Conservation (phyloP, 768 basidiomycete genomes). For the Amanita phalloides region DNA sequence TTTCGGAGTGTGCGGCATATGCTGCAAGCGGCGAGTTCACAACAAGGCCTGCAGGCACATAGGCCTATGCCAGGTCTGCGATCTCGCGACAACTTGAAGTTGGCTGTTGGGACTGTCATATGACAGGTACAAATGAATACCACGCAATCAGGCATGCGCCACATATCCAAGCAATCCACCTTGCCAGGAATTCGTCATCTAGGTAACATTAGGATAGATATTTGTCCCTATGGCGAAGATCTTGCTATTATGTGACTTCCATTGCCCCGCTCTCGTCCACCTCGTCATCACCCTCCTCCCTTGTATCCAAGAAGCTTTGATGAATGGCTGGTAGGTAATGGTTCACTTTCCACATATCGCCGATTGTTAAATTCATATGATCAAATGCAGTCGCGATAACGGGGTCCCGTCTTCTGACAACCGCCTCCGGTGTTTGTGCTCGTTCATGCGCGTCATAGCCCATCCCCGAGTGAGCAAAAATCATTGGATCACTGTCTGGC, state of each 20-base stretch:
- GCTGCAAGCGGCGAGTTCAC: no score
- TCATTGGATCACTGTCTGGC: slow-evolving; percentile 5
- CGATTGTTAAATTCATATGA: slow-evolving; percentile 56
- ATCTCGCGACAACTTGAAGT: no score
- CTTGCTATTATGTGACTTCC: not conserved
- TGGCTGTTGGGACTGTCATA: no score
- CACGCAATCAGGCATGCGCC: no score
- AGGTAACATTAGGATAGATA: no score
- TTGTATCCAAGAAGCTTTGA: slow-evolving; percentile 43
- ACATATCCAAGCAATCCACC: no score
- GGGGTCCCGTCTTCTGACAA: slow-evolving; percentile 20
- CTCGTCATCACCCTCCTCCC: slow-evolving; percentile 35
- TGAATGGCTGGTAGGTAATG: slow-evolving; percentile 66
- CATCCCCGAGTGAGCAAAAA: not conserved
- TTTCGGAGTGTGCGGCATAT: no score
- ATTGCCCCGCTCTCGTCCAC: slow-evolving; percentile 4
- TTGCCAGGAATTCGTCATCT: no score
- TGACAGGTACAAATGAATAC: no score
- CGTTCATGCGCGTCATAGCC: not conserved
- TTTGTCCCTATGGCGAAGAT: no score
- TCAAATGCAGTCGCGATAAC: slow-evolving; percentile 76
- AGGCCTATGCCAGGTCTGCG: no score
- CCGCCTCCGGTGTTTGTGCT: not conserved
- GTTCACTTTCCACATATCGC: slow-evolving; percentile 82
- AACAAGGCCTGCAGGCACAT: no score